A percentile compares a stretch with the other conserved stretches of the same genome.
Conservation (phyloP, 352 stramenopile genomes). For the Pythium rishiriense region DNA sequence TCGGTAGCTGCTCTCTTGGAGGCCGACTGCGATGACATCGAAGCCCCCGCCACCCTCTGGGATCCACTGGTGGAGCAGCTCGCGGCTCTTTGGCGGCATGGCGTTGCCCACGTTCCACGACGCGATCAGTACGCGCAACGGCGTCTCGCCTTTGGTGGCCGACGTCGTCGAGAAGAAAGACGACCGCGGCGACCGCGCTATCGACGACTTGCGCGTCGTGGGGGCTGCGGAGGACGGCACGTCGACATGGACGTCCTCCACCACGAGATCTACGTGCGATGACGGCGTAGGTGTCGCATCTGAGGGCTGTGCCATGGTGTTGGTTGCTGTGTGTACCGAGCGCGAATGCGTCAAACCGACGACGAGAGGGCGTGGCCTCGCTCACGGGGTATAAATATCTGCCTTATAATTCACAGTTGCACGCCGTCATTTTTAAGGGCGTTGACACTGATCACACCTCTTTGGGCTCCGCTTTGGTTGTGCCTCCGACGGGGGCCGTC, state of each 20-base stretch:
- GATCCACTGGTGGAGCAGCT: constrained; percentile 66
- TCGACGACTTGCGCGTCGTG: background rate
- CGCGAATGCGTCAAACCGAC: no score
- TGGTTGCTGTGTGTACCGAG: no score
- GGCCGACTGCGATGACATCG: constrained; percentile 80
- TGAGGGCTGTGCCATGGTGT: no score
- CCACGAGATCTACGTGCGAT: constrained; percentile 5
- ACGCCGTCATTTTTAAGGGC: no score
- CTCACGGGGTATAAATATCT: no score
- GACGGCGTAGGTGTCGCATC: background rate
- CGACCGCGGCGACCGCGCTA: constrained; percentile 2
- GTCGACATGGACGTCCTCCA: constrained; percentile 15
- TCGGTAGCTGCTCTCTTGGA: constrained; percentile 84
- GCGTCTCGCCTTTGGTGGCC: constrained; percentile 12
- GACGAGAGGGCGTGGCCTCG: no score
- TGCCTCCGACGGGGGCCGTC: no score
- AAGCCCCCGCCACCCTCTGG: constrained; percentile 73
- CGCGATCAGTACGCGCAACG: constrained; percentile 58
- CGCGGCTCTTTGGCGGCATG: constrained; percentile 63
- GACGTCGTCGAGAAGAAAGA: constrained; percentile 20
- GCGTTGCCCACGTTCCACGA: constrained; percentile 89
- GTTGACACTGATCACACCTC: no score
- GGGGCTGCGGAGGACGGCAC: background rate
- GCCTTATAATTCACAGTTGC: no score
- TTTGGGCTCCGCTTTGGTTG: no score